phyloP scores from a whole-genome alignment of 345 rosid species.

The Sonneratia caseolaris region DNA sequence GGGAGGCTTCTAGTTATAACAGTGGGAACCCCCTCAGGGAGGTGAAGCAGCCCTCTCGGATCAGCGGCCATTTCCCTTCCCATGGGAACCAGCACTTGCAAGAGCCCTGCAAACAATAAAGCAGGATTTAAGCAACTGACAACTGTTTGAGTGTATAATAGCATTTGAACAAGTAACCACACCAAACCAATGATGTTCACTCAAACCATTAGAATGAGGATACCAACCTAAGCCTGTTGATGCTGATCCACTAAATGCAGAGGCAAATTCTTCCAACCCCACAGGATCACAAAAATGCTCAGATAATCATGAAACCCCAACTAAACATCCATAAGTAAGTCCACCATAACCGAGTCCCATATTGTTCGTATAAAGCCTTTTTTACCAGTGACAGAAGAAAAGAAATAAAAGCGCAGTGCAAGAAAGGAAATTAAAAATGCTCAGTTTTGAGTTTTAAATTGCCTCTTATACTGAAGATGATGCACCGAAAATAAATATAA shows the following conservation, averaged over 20 bases:
- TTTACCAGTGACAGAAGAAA: neutral
- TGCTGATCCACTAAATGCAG: neutral
- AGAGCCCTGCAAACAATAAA: conserved; percentile 33
- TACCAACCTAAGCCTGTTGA: neutral
- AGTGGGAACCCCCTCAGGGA: neutral
- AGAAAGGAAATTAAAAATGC: neutral
- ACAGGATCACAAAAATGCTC: neutral
- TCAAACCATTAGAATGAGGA: neutral
- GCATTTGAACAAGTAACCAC: neutral
- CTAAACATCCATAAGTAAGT: neutral
- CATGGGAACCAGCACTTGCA: conserved; percentile 29
- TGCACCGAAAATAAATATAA: neutral
- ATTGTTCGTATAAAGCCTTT: neutral
- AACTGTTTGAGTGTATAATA: neutral
- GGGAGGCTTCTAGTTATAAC: neutral
- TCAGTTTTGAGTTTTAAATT: neutral
- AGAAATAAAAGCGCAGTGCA: neutral
- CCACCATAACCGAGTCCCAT: neutral
- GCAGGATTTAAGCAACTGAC: neutral
- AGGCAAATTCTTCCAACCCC: neutral
- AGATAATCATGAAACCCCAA: neutral
- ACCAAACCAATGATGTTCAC: neutral
- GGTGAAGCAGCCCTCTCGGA: neutral
- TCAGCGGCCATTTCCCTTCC: conserved; percentile 36
- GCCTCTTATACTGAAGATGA: neutral